Evolutionary conservation across 2,329 filamentous ascomycete species (phyloP).

Genomic region (Aspergillus eucalypticola): DNA sequence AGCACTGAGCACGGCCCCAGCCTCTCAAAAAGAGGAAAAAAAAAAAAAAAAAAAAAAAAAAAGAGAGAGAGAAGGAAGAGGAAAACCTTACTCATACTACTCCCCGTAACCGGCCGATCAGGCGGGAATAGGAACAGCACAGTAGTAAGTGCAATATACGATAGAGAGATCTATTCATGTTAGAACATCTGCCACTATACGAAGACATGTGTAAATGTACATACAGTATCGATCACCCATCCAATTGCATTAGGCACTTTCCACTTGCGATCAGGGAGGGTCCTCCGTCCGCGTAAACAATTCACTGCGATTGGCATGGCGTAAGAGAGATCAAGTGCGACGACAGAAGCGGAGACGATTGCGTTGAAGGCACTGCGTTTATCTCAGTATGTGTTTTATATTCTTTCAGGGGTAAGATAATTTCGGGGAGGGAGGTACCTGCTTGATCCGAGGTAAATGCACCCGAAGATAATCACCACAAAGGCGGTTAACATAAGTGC

Average conservation of each 20-base stretch:
- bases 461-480: slow-evolving; percentile 67
- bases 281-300: slow-evolving; percentile 63
- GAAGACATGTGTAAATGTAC: background rate
- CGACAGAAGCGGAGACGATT: slow-evolving; percentile 69
- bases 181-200: background rate
- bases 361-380: slow-evolving; percentile 64
- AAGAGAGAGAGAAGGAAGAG: too few species aligned
- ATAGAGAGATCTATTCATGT: slow-evolving; percentile 51
- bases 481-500: slow-evolving; percentile 61
- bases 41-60: too few species aligned
- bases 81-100: slow-evolving; percentile 63
- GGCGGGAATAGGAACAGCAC: slow-evolving; percentile 75
- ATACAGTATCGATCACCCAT: slow-evolving; percentile 60
- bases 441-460: slow-evolving; percentile 66
- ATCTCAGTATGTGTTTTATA: background rate
- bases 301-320: slow-evolving; percentile 72
- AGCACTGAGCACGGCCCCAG: too few species aligned
- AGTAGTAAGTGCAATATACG: slow-evolving; percentile 67
- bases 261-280: slow-evolving; percentile 63
- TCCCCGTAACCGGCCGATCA: slow-evolving; percentile 60
- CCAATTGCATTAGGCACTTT: slow-evolving; percentile 55
- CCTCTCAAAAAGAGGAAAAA: too few species aligned
- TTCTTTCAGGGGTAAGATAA: background rate
- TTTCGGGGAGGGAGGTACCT: slow-evolving; percentile 24
- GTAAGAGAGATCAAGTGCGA: slow-evolving; percentile 71